These are phyloP conservation scores for Plenodomus tracheiphilus DNA, from an alignment of 2,329 filamentous ascomycete genomes.

Conservation along the genomic window DNA sequence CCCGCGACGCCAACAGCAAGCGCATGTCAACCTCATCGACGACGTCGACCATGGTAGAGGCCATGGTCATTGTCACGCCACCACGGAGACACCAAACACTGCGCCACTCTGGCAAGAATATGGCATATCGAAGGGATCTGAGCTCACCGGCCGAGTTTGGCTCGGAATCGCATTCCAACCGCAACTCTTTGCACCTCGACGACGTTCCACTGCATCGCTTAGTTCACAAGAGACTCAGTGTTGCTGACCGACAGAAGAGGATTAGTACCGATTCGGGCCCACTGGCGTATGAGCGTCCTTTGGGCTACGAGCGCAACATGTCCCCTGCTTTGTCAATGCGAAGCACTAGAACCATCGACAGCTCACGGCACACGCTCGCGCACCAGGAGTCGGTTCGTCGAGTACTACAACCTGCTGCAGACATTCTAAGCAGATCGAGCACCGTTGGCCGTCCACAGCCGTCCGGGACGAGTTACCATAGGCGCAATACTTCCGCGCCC, in stretches of 20 bases:
- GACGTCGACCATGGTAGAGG: slow-evolving; percentile 59
- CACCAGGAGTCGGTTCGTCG: slow-evolving; percentile 37
- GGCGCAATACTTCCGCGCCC: slow-evolving; percentile 41
- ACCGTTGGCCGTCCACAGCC: slow-evolving; percentile 20
- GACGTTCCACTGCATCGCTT: slow-evolving; percentile 53
- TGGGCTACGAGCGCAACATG: slow-evolving; percentile 20
- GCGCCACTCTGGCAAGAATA: slow-evolving; percentile 58
- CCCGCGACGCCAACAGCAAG: slow-evolving; percentile 40
- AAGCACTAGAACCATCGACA: slow-evolving; percentile 33
- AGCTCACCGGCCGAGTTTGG: slow-evolving; percentile 44
- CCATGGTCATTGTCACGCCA: slow-evolving; percentile 57
- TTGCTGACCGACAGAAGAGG: slow-evolving; percentile 49
- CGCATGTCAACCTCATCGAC: slow-evolving; percentile 57
- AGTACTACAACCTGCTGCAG: slow-evolving; percentile 40
- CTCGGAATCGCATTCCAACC: slow-evolving; percentile 49
- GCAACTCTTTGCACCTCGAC: slow-evolving; percentile 50
- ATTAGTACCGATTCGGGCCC: slow-evolving; percentile 35
- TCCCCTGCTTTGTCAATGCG: slow-evolving; percentile 36
- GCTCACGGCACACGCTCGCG: slow-evolving; percentile 31
- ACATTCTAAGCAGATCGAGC: slow-evolving; percentile 37
- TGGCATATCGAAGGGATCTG: slow-evolving; percentile 52
- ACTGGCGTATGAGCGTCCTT: slow-evolving; percentile 23
- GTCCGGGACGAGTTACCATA: slow-evolving; percentile 22
- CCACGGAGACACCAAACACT: slow-evolving; percentile 51
- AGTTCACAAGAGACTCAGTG: slow-evolving; percentile 55